Percentiles rank a stretch among this genome's conserved stretches.
Conservation (phyloP, 2,329 filamentous ascomycete genomes). For the Aspergillus tamarii region DNA sequence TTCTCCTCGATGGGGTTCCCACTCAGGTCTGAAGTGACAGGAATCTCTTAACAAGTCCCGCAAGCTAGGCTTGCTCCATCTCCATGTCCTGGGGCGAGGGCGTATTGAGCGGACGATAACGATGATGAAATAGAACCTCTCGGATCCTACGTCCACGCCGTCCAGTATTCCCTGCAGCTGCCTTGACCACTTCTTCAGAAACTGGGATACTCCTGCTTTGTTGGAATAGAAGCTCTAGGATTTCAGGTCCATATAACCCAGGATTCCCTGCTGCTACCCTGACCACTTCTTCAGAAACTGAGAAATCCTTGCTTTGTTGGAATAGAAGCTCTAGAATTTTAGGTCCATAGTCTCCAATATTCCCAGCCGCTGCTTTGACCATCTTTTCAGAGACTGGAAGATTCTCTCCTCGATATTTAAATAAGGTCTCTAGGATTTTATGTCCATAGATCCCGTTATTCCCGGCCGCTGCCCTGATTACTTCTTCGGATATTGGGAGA, state of each 20-base stretch:
- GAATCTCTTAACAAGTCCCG: background rate
- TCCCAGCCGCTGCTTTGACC: background rate
- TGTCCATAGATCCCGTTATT: background rate
- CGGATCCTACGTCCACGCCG: too few species aligned
- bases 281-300: background rate
- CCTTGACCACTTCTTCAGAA: too few species aligned
- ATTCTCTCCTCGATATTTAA: too few species aligned
- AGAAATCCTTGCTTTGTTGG: background rate
- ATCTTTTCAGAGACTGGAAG: background rate
- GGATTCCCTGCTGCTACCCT: background rate
- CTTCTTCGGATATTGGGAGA: background rate
- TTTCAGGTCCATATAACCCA: background rate
- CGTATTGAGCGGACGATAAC: too few species aligned
- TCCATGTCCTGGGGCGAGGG: background rate
- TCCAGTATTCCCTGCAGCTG: too few species aligned
- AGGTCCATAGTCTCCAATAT: background rate
- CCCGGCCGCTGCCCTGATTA: background rate
- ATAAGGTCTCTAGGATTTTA: background rate
- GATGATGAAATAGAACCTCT: accelerated
- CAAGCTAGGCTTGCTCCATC: too few species aligned
- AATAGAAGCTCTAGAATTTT: background rate
- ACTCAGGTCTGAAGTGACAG: background rate
- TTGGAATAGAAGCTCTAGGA: background rate
- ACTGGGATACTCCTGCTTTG: too few species aligned
- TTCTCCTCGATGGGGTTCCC: background rate